Evolutionary conservation across 2,329 filamentous ascomycete genomes (phyloP).

Genomic region (Sarocladium brachiariae): DNA sequence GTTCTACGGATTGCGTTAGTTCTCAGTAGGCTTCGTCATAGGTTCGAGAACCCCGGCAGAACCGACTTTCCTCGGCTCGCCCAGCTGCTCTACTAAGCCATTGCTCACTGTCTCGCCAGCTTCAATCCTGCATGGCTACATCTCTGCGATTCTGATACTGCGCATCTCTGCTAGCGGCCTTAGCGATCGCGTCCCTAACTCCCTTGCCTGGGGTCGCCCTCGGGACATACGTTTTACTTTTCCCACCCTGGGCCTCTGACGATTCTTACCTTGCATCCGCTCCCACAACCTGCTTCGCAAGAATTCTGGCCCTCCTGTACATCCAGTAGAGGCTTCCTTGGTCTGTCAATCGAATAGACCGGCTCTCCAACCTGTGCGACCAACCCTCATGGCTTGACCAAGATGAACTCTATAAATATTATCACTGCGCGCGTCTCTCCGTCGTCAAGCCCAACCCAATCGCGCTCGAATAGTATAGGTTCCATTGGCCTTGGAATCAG

Average conservation of each 20-base stretch:
- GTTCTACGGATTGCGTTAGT: neutral
- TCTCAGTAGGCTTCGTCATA: constrained; percentile 1
- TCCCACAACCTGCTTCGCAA: neutral
- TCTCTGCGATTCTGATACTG: neutral
- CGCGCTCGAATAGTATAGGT: constrained; percentile 55
- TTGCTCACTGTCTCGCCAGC: neutral
- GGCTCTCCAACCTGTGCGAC: neutral
- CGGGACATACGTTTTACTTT: constrained; percentile 8
- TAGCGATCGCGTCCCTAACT: neutral
- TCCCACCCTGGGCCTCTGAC: neutral
- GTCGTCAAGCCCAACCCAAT: constrained; percentile 46
- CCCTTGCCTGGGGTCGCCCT: neutral
- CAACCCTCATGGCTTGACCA: constrained; percentile 45
- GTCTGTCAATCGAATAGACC: neutral
- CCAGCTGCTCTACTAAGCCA: neutral
- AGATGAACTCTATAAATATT: constrained; percentile 95
- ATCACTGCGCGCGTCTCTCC: constrained; percentile 76
- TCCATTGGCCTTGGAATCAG: constrained; percentile 42
- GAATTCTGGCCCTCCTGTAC: neutral
- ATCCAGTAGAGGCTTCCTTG: neutral
- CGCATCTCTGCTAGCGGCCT: neutral
- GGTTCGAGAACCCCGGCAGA: neutral
- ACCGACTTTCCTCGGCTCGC: neutral
- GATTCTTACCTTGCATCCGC: neutral
- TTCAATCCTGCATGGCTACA: constrained; percentile 5